Evolutionary conservation across 805 yeast genomes (phyloP).

Genomic region (Candida orba): DNA sequence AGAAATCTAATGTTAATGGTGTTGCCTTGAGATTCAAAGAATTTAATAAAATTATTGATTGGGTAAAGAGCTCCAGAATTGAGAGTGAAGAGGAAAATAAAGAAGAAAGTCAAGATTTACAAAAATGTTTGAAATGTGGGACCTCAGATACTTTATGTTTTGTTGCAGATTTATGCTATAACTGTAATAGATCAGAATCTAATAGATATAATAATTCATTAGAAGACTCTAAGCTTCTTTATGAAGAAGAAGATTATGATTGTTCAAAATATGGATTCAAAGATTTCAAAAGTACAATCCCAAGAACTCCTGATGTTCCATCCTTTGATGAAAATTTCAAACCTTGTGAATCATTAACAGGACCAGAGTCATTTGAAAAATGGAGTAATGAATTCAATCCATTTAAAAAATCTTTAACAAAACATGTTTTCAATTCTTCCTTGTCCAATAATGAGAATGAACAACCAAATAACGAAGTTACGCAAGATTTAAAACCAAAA

Average conservation of each 20-base stretch:
- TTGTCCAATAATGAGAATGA: neutral
- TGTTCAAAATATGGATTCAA: neutral
- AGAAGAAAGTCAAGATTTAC: neutral
- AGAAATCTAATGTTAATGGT: constrained; percentile 17
- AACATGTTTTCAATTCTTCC: neutral
- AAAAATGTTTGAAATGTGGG: constrained; percentile 3
- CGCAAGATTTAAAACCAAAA: too few relatives aligned
- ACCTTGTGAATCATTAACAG: neutral
- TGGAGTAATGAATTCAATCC: constrained; percentile 2
- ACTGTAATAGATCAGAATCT: constrained; percentile 3
- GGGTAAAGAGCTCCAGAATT: neutral
- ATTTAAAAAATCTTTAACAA: neutral
- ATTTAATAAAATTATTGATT: constrained; percentile 14
- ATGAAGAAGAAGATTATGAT: neutral
- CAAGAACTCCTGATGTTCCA: neutral
- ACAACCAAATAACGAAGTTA: too few relatives aligned
- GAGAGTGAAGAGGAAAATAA: too few relatives aligned
- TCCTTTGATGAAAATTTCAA: neutral
- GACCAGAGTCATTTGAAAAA: neutral
- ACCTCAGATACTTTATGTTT: constrained; percentile 13
- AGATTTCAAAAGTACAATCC: neutral
- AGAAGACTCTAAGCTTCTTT: neutral
- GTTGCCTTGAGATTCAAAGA: constrained; percentile 36
- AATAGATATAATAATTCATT: neutral
- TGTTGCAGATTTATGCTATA: constrained; percentile 11